A percentile compares a stretch with the other conserved stretches of the same genome.
phyloP scores from a whole-genome alignment of 2,329 filamentous ascomycete genomes.

The Ophiosphaerella korrae region DNA sequence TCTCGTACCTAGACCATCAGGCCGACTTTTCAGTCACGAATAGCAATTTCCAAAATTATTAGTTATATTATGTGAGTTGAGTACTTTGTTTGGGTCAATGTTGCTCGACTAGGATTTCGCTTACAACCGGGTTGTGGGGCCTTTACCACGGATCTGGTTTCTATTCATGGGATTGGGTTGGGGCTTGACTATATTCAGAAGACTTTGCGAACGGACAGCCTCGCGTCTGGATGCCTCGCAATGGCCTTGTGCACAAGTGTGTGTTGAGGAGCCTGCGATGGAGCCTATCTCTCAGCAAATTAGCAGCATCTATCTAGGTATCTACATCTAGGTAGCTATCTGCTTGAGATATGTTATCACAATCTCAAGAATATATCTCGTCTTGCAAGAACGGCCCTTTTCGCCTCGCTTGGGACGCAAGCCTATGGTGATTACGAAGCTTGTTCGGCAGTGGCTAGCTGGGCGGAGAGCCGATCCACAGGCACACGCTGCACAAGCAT shows the following conservation, averaged over 20 bases:
- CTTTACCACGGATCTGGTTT: not conserved
- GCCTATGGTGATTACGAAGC: not conserved
- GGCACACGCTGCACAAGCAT: conserved; percentile 15
- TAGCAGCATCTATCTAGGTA: no score
- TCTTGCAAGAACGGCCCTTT: not conserved
- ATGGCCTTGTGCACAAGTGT: not conserved
- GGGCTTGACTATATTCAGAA: conserved; percentile 14
- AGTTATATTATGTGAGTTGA: not conserved
- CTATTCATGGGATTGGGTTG: conserved; percentile 4
- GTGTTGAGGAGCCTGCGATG: not conserved
- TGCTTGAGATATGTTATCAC: not conserved
- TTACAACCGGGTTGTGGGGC: conserved; percentile 14
- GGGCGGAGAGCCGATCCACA: conserved; percentile 26
- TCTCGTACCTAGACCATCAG: conserved; percentile 35
- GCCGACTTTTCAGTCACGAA: conserved; percentile 16
- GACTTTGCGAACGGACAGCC: conserved; percentile 15
- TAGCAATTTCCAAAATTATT: conserved; percentile 6
- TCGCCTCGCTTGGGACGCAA: conserved; percentile 10
- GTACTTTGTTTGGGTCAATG: not conserved
- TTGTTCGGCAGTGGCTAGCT: conserved; percentile 8
- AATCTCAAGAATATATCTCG: not conserved
- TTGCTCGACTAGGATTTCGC: not conserved
- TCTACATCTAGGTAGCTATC: no score
- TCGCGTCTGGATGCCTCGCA: not conserved
- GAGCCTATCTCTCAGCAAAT: not conserved